Evolutionary conservation across 805 yeast genomes (phyloP), one percentile per base, ranked within the genome.

Genomic region (Starmerella stigmatis): DNA sequence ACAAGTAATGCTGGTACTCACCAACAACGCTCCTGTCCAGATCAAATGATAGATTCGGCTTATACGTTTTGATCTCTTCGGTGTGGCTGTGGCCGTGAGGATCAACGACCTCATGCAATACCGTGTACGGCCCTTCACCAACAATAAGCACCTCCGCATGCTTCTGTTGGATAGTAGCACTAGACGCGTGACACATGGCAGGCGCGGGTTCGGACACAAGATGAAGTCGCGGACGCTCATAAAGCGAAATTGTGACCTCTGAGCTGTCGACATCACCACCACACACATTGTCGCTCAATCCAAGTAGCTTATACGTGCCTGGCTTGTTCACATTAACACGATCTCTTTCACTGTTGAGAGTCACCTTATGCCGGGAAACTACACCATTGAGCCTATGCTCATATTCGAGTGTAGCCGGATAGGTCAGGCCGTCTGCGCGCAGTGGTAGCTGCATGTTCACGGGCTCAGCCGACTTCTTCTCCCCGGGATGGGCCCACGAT

Each of bases 281-380:
- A 54, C 84, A 78, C 29, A 65, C 67, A 3, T 71, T 67, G 54
- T 78, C 84, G 26, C 53, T 57, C n/a, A 76, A 66, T 1, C 64
- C 62, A 16, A 64, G 49, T 22, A 78, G 60, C 46, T 59, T 60
- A 55, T 76, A 78, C 8, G 55, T 52, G 19, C 84, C 84, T 17
- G 72, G 68, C 44, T 67, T 62, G 1, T 58, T 51, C 3, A 66
- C 73, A 9, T 55, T 57, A 27, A 78, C 30, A 8, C 17, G 5
- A 13, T 43, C 46, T 27, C 10, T 30, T 2, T 32, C 21, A 7
- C 25, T 32, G 8, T 19, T n/a, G 11, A 49, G 38, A 5, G 30
- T 34, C 13, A 38, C 41, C 12, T 6, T 26, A 6, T 27, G 25
- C 15, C 30, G 5, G 4, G 13, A 3, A 13, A 16, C 21, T n/a